Conservation (phyloP, 345 rosid species). For the Citropsis articulata region DNA sequence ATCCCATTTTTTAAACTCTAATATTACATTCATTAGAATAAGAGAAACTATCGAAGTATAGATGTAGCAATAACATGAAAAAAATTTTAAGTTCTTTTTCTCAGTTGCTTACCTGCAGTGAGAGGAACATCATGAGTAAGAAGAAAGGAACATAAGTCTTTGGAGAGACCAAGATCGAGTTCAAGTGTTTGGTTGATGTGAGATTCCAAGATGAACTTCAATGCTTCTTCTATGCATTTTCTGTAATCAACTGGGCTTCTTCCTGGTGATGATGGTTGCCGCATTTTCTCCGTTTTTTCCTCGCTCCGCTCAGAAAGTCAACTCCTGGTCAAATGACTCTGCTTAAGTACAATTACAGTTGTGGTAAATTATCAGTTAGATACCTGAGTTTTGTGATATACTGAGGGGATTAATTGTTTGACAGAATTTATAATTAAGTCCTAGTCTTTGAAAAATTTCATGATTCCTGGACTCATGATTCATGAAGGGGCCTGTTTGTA, state of each 20-base stretch:
- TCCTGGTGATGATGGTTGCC: conserved; percentile 23
- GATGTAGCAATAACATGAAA: background rate
- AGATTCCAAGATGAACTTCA: conserved; percentile 43
- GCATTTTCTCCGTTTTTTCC: conserved; percentile 3
- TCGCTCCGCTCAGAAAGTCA: background rate
- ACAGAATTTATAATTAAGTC: background rate
- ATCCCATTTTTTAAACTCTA: background rate
- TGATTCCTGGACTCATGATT: too few species aligned
- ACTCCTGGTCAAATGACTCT: background rate
- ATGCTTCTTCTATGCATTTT: conserved; percentile 40
- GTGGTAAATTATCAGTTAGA: background rate
- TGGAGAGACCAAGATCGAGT: conserved; percentile 34
- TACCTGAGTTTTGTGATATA: background rate
- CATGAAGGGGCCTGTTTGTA: too few species aligned
- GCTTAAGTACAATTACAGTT: background rate
- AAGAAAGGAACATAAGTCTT: conserved; percentile 44
- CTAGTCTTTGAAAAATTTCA: too few species aligned
- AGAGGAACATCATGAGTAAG: conserved; percentile 9
- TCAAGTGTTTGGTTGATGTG: conserved; percentile 27
- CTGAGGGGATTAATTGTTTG: background rate
- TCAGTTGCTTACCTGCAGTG: conserved; percentile 9
- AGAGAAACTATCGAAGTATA: background rate
- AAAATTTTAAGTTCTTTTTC: background rate
- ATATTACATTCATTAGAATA: background rate
- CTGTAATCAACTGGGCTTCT: conserved; percentile 16